These are phyloP conservation scores for Santalum album DNA, from an alignment of 164 flowering plant genomes.

Conservation along the genomic window DNA sequence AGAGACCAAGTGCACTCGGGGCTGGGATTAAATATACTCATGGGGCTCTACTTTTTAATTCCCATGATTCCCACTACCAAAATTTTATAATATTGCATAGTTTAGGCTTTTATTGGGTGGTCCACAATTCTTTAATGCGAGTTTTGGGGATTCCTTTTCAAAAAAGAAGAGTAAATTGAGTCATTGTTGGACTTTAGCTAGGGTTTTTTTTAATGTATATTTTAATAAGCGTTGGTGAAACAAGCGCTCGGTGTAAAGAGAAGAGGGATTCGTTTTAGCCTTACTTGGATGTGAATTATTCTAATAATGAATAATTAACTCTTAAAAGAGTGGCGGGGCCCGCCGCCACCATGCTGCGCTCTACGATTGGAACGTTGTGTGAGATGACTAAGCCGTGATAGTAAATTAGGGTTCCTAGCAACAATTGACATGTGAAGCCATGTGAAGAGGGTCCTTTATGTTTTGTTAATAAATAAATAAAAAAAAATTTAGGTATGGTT, in stretches of 20 bases:
- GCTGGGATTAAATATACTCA: too few species aligned
- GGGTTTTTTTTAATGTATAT: conserved; percentile 12
- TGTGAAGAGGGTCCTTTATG: conserved; percentile 51
- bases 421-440: conserved; percentile 35
- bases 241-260: background rate
- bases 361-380: conserved; percentile 27
- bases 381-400: conserved; percentile 13
- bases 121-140: conserved; percentile 23
- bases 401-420: conserved; percentile 14
- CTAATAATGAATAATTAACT: too few species aligned
- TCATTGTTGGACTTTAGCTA: conserved; percentile 14
- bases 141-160: conserved; percentile 21
- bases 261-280: too few species aligned
- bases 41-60: too few species aligned
- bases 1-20: too few species aligned
- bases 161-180: conserved; percentile 12
- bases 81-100: conserved; percentile 4
- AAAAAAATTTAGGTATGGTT: too few species aligned
- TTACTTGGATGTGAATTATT: background rate
- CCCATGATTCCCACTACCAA: conserved; percentile 22
- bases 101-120: conserved; percentile 21
- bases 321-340: conserved; percentile 25
- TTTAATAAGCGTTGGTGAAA: too few species aligned
- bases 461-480: too few species aligned
- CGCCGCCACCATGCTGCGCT: conserved; percentile 7